These are phyloP conservation scores for Streptanthus diversifolius DNA, from an alignment of 345 rosid genomes.

Conservation along the genomic window DNA sequence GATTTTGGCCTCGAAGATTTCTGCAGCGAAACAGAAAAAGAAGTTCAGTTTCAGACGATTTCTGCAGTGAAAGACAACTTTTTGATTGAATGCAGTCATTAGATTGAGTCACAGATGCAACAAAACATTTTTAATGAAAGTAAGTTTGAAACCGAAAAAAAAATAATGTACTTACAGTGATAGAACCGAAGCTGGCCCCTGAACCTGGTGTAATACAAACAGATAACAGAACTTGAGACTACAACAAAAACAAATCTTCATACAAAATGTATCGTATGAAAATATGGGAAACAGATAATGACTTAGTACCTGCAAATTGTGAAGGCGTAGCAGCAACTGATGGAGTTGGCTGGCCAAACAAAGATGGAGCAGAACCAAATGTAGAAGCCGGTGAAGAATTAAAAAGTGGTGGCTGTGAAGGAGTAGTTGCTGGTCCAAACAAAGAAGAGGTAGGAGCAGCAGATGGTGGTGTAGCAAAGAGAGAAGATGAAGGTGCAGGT, in stretches of 20 bases:
- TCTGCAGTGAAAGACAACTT: conserved; percentile 36
- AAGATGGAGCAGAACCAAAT: conserved; percentile 50
- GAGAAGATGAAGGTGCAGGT: conserved; percentile 60
- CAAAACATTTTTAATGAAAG: conserved; percentile 13
- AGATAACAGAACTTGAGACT: not conserved
- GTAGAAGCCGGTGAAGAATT: conserved; percentile 61
- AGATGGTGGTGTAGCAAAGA: conserved; percentile 65
- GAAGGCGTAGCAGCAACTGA: conserved; percentile 63
- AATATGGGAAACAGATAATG: conserved; percentile 1
- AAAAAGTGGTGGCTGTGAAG: conserved; percentile 46
- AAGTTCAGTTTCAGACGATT: conserved; percentile 3
- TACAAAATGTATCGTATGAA: not conserved
- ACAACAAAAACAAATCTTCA: not conserved
- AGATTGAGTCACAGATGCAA: not conserved
- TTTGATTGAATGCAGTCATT: not conserved
- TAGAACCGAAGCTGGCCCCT: conserved; percentile 81
- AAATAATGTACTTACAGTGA: conserved; percentile 58
- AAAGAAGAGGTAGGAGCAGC: conserved; percentile 60
- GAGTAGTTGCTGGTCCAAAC: conserved; percentile 49
- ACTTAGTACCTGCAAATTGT: conserved; percentile 13
- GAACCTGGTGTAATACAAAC: conserved; percentile 53
- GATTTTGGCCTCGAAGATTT: conserved; percentile 77
- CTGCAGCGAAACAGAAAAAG: conserved; percentile 39
- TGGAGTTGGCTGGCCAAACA: conserved; percentile 43
- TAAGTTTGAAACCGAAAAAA: not conserved